Evolutionary conservation across 2,329 filamentous ascomycete species (phyloP), one percentile per base, ranked within the genome.

Genomic region (Apiospora rasikravindrae): DNA sequence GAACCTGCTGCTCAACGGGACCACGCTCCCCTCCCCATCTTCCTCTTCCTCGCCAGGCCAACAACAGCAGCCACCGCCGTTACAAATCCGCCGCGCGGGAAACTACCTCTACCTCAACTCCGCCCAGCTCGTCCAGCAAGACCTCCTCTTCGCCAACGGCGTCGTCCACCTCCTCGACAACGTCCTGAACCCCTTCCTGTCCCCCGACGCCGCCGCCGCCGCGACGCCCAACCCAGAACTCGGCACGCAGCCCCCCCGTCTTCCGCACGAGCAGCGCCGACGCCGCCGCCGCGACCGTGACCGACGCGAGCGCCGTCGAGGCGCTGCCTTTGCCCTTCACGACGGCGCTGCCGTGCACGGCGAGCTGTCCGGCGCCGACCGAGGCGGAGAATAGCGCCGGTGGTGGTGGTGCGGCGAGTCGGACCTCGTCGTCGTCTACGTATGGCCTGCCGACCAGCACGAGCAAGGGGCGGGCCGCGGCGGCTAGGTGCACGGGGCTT

Each of bases 161-260:
- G 87, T 90, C 68, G 79, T 90, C 26, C 89, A 91, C 78, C 82
- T 90, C 64, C 83, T 90, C 71, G 88, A 91, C 77, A 84, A 83
- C 71, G 85, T 87, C 10, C 80, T 88, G 42, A 87, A 85, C 76
- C 86, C 85, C 1, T 47, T 47, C 19, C 44, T 6, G 4, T 10
- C 22, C 19, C 22, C 45, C 6, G 16, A 26, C 26, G 78, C 84
- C 49, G 81, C 78, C 4, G 72, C 80, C 19, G 75, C 75, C 2
- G 80, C 77, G 3, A 73, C 75, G 24, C 85, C 85, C 0, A 80
- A 87, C 67, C 81, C 83, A 8, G 78, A 77, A 3, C 74, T 80
- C 1, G 77, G 76, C 33, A 81, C 80, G 4, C 81, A 84, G 51
- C 74, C 77, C 14, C 14, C 81, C 84, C 6, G 82, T 78, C 0